Conservation (phyloP, 305 asterid species). For the Fraxinus angustifolia region DNA sequence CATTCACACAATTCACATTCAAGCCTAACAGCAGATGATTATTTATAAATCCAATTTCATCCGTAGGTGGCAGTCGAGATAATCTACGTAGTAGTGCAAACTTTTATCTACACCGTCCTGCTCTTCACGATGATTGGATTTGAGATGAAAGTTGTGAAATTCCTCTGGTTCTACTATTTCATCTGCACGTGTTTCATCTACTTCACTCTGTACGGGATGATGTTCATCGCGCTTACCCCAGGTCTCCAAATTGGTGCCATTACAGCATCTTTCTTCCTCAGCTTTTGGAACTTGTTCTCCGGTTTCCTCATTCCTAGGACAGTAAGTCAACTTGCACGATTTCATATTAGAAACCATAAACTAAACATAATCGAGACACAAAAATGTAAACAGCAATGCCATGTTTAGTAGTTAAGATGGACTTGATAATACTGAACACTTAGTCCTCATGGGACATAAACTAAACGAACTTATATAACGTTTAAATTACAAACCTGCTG, state of each 20-base stretch:
- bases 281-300: slow-evolving; percentile 54
- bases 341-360: background rate
- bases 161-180: slow-evolving; percentile 50
- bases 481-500: background rate
- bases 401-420: background rate
- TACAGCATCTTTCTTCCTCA: slow-evolving; percentile 34
- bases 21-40: background rate
- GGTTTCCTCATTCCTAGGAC: slow-evolving; percentile 45
- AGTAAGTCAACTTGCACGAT: slow-evolving; percentile 24
- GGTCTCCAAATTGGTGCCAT: slow-evolving; percentile 37
- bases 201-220: slow-evolving; percentile 52
- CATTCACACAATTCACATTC: background rate
- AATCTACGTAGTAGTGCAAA: slow-evolving; percentile 35
- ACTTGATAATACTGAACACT: background rate
- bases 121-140: slow-evolving; percentile 53
- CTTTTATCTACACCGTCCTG: slow-evolving; percentile 30
- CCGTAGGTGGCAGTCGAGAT: slow-evolving; percentile 49
- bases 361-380: background rate
- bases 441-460: background rate
- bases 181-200: slow-evolving; percentile 42
- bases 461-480: background rate
- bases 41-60: background rate
- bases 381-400: background rate
- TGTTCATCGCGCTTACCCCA: slow-evolving; percentile 52
- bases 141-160: slow-evolving; percentile 33